Conservation (phyloP, 495 filamentous ascomycete genomes). For the Aspergillus indologenus region DNA sequence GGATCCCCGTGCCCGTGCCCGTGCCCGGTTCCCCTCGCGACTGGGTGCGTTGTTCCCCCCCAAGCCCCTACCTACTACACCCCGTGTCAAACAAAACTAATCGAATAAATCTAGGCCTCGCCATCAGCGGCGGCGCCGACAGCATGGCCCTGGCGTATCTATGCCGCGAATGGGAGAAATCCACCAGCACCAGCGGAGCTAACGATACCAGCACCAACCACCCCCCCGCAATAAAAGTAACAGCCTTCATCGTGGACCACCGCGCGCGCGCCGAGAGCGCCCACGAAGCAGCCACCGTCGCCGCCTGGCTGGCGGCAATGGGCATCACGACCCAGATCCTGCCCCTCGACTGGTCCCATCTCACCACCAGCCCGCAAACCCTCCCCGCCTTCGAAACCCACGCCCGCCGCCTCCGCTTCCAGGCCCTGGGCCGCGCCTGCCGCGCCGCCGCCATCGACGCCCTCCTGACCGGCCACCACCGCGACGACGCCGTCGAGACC, state of each 20-base stretch:
- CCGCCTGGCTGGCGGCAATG: constrained; percentile 45
- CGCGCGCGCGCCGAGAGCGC: constrained; percentile 63
- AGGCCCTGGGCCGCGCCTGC: constrained; percentile 63
- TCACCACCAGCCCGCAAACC: constrained; percentile 14
- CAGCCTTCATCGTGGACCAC: constrained; percentile 78
- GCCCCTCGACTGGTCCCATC: constrained; percentile 45
- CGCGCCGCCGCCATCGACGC: constrained; percentile 41
- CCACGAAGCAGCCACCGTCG: constrained; percentile 63
- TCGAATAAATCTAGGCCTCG: constrained; percentile 57
- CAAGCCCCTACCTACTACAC: constrained; percentile 5
- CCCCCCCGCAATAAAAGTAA: constrained; percentile 31
- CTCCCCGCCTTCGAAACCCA: constrained; percentile 70
- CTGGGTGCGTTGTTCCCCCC: constrained; percentile 19
- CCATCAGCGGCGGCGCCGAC: constrained; percentile 90
- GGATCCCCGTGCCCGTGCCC: too few relatives aligned
- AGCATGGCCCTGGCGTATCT: constrained; percentile 90
- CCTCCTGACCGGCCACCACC: constrained; percentile 77
- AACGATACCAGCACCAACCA: constrained; percentile 18
- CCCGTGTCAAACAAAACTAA: background rate
- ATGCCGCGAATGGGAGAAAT: constrained; percentile 48
- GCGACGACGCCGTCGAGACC: constrained; percentile 85
- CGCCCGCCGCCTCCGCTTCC: constrained; percentile 74
- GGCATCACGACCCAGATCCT: constrained; percentile 52
- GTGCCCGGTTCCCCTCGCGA: constrained; percentile 19
- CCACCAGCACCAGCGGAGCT: constrained; percentile 15